A percentile compares a stretch with the other conserved stretches of the same genome.
Conservation (phyloP, 2,329 filamentous ascomycete species). For the Capronia epimyces region DNA sequence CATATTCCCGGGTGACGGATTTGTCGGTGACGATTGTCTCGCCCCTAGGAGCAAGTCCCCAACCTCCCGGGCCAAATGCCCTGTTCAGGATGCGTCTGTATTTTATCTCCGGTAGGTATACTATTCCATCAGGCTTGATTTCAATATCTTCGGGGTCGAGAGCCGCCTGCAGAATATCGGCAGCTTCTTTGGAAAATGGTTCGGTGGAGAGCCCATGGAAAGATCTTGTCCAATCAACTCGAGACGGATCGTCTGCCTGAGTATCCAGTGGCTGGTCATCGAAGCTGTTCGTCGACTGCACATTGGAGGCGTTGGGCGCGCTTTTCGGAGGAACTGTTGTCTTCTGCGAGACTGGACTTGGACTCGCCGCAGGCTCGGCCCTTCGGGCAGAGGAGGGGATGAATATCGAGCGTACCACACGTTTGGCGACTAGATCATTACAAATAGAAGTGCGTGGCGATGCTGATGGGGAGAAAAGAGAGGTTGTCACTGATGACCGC, state of each 20-base stretch:
- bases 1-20: constrained; percentile 83
- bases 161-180: constrained; percentile 62
- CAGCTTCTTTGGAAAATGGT: constrained; percentile 66
- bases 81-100: constrained; percentile 84
- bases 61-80: constrained; percentile 90
- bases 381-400: constrained; percentile 12
- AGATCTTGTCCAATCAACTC: constrained; percentile 75
- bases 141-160: constrained; percentile 74
- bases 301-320: constrained; percentile 11
- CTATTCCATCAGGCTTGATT: constrained; percentile 93
- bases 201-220: constrained; percentile 70
- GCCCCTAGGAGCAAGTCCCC: constrained; percentile 84
- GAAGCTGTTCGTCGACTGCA: constrained; percentile 13
- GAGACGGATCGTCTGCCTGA: constrained; percentile 43
- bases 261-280: constrained; percentile 45
- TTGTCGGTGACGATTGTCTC: constrained; percentile 80
- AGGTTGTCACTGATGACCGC: not conserved
- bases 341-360: constrained; percentile 9
- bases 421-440: not conserved
- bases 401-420: constrained; percentile 16
- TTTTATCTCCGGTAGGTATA: constrained; percentile 97
- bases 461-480: constrained; percentile 27
- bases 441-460: not conserved
- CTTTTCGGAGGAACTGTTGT: constrained; percentile 3
- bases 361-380: constrained; percentile 8